Evolutionary conservation across 495 filamentous ascomycete genomes (phyloP), one percentile per base, ranked within the genome.

Genomic region (Copromyces sp.): DNA sequence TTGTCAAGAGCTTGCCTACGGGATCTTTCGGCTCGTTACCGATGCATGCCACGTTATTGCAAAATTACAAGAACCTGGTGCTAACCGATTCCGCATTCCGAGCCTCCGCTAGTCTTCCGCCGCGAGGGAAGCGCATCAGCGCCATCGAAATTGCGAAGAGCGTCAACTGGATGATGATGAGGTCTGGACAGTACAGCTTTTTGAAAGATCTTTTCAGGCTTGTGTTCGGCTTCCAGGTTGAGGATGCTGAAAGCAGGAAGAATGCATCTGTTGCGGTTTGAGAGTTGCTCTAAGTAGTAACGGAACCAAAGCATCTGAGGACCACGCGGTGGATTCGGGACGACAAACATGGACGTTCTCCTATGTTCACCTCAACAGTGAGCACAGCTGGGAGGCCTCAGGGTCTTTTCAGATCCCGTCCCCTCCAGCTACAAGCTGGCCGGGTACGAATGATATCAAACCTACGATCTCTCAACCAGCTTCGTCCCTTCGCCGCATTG

Each of bases 211-310:
- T 97, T 11, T 97, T 90, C 82, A 86, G 89, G 68, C 83, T 94
- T n/a, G 93, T 97, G 3, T 94, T 95, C 81, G 93, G 94, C 0
- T 93, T 93, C 78, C 88, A 90, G 71, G 77, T 91, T 37, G 92
- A 96, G 73, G 94, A 95, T 74, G 90, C 88, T 1, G 88, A 89
- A 68, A 77, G 80, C 20, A 81, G 86, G 65, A 87, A 87, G 75
- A 83, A 83, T 39, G 80, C 86, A 3, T 82, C 80, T 9, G 86
- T 91, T 69, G 78, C 78, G 0, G 78, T 86, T 9, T 86, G 69
- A 78, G 16, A 4, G 32, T 6, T 65, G 6, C 14, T 37, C 1
- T 65, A 6, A 37, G 5, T 65, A 35, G 29, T 35, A 6, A 16
- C 29, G 14, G 53, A 9, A 65, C 53, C 6, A 32, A 32, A 35